Conservation (phyloP, 352 stramenopile genomes). For the Globisporangium nodosum region DNA sequence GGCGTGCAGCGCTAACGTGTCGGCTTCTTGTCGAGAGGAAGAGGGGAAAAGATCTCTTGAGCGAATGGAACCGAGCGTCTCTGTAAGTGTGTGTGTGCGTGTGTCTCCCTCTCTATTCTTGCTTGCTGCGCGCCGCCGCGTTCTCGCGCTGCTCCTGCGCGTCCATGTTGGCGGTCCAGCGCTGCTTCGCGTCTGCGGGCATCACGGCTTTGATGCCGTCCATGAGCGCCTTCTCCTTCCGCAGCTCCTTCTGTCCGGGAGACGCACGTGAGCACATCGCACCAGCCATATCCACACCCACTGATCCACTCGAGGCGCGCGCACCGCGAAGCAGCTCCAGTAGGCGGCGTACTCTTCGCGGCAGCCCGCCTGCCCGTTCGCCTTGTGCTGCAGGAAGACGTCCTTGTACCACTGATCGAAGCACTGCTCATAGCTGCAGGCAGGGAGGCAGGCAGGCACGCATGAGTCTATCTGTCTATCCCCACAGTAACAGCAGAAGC, state of each 20-base stretch:
- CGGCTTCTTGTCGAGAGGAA: too few species aligned
- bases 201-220: constrained; percentile 68
- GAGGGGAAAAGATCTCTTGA: too few species aligned
- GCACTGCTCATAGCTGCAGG: constrained; percentile 67
- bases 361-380: constrained; percentile 61
- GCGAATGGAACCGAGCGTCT: too few species aligned
- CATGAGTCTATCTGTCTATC: not conserved
- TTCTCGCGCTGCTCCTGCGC: not conserved
- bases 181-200: constrained; percentile 43
- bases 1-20: constrained; percentile 47
- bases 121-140: constrained; percentile 4
- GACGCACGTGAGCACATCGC: constrained; percentile 1
- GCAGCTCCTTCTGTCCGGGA: constrained; percentile 42
- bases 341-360: constrained; percentile 81
- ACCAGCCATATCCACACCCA: not conserved
- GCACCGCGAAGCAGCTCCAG: constrained; percentile 63
- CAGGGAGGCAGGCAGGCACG: not conserved
- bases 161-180: constrained; percentile 22
- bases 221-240: constrained; percentile 51
- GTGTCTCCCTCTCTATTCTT: constrained; percentile 5
- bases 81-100: not conserved
- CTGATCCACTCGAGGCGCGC: not conserved
- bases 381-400: constrained; percentile 79
- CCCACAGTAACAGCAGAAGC: not conserved
- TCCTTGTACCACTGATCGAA: constrained; percentile 87